A percentile compares a stretch with the other conserved stretches of the same genome.
Evolutionary conservation across 495 filamentous ascomycete genomes (phyloP).

Genomic region (Penicillium diatomitis): DNA sequence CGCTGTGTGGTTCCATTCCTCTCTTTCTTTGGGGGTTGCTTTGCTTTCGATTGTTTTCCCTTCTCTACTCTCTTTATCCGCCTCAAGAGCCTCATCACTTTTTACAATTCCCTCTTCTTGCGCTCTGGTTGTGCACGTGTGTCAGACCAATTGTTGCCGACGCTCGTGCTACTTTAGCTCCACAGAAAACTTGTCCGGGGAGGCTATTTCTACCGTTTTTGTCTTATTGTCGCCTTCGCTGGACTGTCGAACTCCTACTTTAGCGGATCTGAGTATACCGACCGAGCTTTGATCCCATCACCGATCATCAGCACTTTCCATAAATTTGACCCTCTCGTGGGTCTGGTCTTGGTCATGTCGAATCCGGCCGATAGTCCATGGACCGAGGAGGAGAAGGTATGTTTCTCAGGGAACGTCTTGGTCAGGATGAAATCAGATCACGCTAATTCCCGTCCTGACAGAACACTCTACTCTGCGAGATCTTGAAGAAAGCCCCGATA

Average conservation of each 20-base stretch:
- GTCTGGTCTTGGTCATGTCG: slow-evolving; percentile 38
- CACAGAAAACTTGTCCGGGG: slow-evolving; percentile 17
- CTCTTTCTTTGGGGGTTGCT: slow-evolving; percentile 1
- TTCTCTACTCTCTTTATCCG: slow-evolving; percentile 8
- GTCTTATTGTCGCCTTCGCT: slow-evolving; percentile 4
- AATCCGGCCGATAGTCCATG: slow-evolving; percentile 43
- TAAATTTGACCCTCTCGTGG: background rate
- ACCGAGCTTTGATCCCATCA: too few relatives aligned
- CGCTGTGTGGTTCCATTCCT: background rate
- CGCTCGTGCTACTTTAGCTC: slow-evolving; percentile 1
- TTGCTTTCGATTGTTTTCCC: slow-evolving; percentile 4
- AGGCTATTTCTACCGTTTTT: slow-evolving; percentile 18
- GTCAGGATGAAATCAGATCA: background rate
- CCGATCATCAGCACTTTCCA: too few relatives aligned
- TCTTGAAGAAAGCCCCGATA: slow-evolving; percentile 49
- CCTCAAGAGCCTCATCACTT: background rate
- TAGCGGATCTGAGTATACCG: too few relatives aligned
- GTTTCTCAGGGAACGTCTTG: slow-evolving; percentile 6
- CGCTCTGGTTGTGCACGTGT: background rate
- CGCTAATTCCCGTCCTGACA: slow-evolving; percentile 11
- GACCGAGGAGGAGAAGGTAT: slow-evolving; percentile 53
- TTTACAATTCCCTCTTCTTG: too few relatives aligned
- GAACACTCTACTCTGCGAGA: slow-evolving; percentile 49
- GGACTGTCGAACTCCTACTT: too few relatives aligned
- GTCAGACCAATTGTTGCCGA: background rate